Conservation (phyloP, 345 rosid genomes). For the Dipteronia dyeriana region DNA sequence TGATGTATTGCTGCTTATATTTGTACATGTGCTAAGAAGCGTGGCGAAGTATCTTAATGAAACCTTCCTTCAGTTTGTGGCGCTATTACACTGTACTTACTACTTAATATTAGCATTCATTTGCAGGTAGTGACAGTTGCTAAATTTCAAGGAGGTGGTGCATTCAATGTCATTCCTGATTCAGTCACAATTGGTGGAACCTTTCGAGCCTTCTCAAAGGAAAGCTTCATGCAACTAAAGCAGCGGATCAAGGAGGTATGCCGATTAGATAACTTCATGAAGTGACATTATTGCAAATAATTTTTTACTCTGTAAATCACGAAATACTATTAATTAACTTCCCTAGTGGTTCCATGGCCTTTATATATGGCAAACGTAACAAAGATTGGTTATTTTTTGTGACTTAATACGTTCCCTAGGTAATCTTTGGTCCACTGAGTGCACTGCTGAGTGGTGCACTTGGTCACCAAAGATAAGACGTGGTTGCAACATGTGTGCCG, state of each 20-base stretch:
- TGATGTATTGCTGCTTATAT: background rate
- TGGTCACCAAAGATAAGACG: too few relatives aligned
- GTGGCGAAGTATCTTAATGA: background rate
- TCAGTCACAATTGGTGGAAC: conserved; percentile 84
- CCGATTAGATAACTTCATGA: background rate
- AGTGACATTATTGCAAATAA: background rate
- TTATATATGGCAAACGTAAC: background rate
- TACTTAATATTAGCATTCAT: background rate
- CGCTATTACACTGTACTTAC: background rate
- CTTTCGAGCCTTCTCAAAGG: conserved; percentile 64
- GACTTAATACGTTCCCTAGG: background rate
- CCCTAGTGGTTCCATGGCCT: background rate
- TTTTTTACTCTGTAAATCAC: background rate
- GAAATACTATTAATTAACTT: background rate
- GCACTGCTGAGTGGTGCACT: too few relatives aligned
- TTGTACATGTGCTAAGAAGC: background rate
- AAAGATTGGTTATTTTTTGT: background rate
- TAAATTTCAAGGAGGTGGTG: conserved; percentile 70
- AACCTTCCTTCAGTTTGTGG: background rate
- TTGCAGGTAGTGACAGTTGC: conserved; percentile 78
- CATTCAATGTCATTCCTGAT: conserved; percentile 84
- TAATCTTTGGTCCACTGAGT: too few relatives aligned
- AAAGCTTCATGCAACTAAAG: conserved; percentile 50
- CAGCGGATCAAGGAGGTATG: conserved; percentile 71
- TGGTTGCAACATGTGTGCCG: too few relatives aligned